Conservation (phyloP, 164 flowering plant genomes). For the Macadamia integrifolia region DNA sequence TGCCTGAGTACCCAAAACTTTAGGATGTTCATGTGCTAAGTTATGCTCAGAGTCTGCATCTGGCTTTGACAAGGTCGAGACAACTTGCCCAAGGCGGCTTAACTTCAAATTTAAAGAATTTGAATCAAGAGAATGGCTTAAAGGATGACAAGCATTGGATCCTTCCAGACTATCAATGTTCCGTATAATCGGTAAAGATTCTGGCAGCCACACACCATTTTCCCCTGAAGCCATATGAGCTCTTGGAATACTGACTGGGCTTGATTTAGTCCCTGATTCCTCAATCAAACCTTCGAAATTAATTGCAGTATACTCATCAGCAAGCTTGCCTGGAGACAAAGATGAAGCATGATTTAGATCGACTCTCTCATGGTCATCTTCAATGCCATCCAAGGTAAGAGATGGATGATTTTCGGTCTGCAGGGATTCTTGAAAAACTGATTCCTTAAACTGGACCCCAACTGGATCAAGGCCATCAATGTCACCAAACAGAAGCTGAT, state of each 20-base stretch:
- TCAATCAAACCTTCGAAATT: slow-evolving; percentile 21
- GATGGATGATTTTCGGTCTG: slow-evolving; percentile 20
- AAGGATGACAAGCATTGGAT: slow-evolving; percentile 20
- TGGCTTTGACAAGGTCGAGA: slow-evolving; percentile 14
- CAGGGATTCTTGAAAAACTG: slow-evolving; percentile 15
- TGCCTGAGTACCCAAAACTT: slow-evolving; percentile 13
- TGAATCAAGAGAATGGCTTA: slow-evolving; percentile 52
- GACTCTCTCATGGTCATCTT: slow-evolving; percentile 13
- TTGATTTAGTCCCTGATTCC: slow-evolving; percentile 21
- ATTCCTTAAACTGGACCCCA: slow-evolving; percentile 13
- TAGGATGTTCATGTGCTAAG: slow-evolving; percentile 13
- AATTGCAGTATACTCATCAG: slow-evolving; percentile 18
- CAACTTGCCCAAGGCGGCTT: slow-evolving; percentile 19
- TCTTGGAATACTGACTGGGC: slow-evolving; percentile 35
- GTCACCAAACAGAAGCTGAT: slow-evolving; percentile 47
- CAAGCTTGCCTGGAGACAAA: slow-evolving; percentile 21
- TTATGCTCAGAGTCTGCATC: slow-evolving; percentile 22
- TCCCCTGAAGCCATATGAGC: slow-evolving; percentile 15
- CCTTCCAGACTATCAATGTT: slow-evolving; percentile 20
- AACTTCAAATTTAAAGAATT: slow-evolving; percentile 27
- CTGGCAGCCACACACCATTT: slow-evolving; percentile 22
- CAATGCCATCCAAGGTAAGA: slow-evolving; percentile 14
- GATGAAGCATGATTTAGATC: slow-evolving; percentile 13
- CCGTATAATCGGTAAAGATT: slow-evolving; percentile 56
- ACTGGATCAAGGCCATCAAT: slow-evolving; percentile 25